phyloP scores from a whole-genome alignment of 768 basidiomycete species.

The Boletus edulis region DNA sequence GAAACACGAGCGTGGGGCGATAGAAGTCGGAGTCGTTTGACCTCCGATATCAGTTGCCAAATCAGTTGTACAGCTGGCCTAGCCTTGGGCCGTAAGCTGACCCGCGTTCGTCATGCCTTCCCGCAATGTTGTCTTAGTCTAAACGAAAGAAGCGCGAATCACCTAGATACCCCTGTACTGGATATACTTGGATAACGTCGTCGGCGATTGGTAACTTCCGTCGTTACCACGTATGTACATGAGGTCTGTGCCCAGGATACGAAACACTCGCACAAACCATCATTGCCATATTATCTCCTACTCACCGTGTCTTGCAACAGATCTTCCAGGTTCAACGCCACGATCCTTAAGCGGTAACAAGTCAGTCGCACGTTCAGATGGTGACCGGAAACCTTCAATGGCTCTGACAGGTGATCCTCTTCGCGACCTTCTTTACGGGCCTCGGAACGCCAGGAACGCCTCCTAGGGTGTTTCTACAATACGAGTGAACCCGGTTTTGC shows the following conservation, averaged over 20 bases:
- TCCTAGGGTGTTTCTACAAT: neutral
- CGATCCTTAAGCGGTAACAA: slow-evolving; percentile 1
- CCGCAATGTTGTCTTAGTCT: neutral
- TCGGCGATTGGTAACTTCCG: slow-evolving; percentile 22
- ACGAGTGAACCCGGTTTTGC: neutral
- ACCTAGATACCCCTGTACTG: neutral
- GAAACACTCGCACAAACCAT: neutral
- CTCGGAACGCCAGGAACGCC: neutral
- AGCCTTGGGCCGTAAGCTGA: neutral
- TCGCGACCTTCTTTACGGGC: neutral
- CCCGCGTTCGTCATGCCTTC: neutral
- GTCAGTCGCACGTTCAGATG: slow-evolving; percentile 8
- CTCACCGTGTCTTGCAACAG: neutral
- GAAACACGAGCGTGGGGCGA: neutral
- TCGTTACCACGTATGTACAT: slow-evolving; percentile 9
- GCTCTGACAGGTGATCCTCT: neutral
- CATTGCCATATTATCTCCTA: neutral
- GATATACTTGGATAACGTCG: slow-evolving; percentile 4
- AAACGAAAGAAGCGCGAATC: slow-evolving; percentile 7
- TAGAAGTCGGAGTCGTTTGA: slow-evolving; percentile 24
- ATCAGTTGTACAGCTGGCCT: neutral
- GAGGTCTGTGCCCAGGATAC: neutral
- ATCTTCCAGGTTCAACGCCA: neutral
- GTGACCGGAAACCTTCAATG: neutral
- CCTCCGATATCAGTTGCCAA: slow-evolving; percentile 20